Evolutionary conservation across 495 filamentous ascomycete species (phyloP).

Genomic region (Penicillium canariense): DNA sequence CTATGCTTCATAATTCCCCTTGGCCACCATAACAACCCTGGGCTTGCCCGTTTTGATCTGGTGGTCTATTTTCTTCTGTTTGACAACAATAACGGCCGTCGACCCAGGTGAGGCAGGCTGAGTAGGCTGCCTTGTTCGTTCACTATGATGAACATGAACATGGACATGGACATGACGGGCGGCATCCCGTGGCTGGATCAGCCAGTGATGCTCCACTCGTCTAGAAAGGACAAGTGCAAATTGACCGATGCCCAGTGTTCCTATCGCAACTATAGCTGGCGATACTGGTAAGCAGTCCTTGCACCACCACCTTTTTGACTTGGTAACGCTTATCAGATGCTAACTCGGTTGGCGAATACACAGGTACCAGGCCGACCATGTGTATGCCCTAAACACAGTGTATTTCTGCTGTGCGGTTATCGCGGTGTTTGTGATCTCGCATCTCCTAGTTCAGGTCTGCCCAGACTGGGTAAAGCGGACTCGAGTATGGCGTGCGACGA

Average conservation of each 20-base stretch:
- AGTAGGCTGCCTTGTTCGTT: neutral
- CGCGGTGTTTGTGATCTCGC: conserved; percentile 42
- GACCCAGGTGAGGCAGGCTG: neutral
- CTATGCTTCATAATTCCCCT: neutral
- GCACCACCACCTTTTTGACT: neutral
- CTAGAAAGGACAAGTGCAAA: conserved; percentile 42
- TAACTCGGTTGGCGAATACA: neutral
- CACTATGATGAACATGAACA: conserved; percentile 22
- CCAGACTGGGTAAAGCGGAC: conserved; percentile 25
- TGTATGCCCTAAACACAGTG: conserved; percentile 50
- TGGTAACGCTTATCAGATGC: neutral
- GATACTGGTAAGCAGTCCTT: conserved; percentile 40
- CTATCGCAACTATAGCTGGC: conserved; percentile 45
- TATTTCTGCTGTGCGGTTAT: conserved; percentile 50
- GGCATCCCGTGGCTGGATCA: conserved; percentile 42
- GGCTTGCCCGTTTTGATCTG: neutral
- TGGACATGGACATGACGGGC: conserved; percentile 19
- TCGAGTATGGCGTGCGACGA: conserved; percentile 21
- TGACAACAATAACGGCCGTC: neutral
- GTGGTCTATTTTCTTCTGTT: neutral
- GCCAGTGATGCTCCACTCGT: conserved; percentile 50
- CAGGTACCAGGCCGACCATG: conserved; percentile 53
- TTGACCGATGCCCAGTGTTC: conserved; percentile 45
- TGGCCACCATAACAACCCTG: neutral
- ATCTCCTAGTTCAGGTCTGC: conserved; percentile 20